phyloP scores from a whole-genome alignment of 2,329 filamentous ascomycete genomes.

The Fusarium foetens region DNA sequence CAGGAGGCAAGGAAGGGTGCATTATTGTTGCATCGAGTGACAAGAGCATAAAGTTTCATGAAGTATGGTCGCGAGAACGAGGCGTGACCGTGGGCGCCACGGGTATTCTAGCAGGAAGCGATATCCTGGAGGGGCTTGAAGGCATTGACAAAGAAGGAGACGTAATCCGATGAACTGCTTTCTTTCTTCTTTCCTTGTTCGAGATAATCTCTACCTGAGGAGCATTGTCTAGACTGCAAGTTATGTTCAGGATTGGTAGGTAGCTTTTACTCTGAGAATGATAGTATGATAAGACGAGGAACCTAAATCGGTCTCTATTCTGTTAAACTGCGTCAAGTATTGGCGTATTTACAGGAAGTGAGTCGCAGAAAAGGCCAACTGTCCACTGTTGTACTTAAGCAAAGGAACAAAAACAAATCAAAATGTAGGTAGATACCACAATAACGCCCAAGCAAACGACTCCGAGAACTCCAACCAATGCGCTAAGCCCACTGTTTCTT shows the following conservation, averaged over 20 bases:
- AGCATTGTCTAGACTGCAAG: slow-evolving; percentile 25
- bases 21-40: slow-evolving; percentile 93
- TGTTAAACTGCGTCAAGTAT: background rate
- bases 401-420: slow-evolving; percentile 1
- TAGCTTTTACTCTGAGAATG: slow-evolving; percentile 21
- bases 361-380: background rate
- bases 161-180: slow-evolving; percentile 69
- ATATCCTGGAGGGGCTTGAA: slow-evolving; percentile 84
- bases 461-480: slow-evolving; percentile 40
- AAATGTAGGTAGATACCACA: slow-evolving; percentile 4
- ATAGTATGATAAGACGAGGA: slow-evolving; percentile 12
- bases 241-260: slow-evolving; percentile 13
- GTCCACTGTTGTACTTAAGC: background rate
- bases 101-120: slow-evolving; percentile 80
- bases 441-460: slow-evolving; percentile 9
- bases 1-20: slow-evolving; percentile 61
- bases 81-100: slow-evolving; percentile 63
- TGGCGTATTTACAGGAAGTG: slow-evolving; percentile 15
- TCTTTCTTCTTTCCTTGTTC: background rate
- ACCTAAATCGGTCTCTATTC: background rate
- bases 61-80: slow-evolving; percentile 81
- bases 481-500: slow-evolving; percentile 28
- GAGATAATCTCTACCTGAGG: background rate
- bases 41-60: slow-evolving; percentile 92
- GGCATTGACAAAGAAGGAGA: slow-evolving; percentile 80